These are phyloP conservation scores for Pyricularia pennisetigena DNA, from an alignment of 2,329 filamentous ascomycete species.

Conservation along the genomic window DNA sequence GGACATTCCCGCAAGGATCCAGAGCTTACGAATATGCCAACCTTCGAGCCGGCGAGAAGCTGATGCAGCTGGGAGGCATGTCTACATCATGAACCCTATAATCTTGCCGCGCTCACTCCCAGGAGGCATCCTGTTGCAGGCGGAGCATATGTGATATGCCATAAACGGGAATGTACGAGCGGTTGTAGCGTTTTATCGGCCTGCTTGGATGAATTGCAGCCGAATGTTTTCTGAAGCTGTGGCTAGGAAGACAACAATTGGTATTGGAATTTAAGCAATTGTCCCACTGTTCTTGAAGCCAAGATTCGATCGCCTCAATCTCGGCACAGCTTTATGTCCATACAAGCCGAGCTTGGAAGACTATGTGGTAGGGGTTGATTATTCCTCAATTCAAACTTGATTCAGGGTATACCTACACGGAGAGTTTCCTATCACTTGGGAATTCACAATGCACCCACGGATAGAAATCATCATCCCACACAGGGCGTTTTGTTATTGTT, in stretches of 20 bases:
- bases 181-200: background rate
- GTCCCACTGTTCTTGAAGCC: background rate
- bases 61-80: slow-evolving; percentile 25
- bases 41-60: slow-evolving; percentile 46
- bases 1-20: slow-evolving; percentile 71
- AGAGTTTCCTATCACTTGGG: background rate
- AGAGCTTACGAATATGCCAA: slow-evolving; percentile 59
- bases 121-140: background rate
- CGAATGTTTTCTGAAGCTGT: background rate
- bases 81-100: background rate
- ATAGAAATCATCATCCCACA: background rate
- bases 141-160: background rate
- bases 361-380: background rate
- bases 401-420: background rate
- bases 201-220: background rate
- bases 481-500: background rate
- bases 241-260: background rate
- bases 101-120: background rate
- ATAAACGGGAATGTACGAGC: background rate
- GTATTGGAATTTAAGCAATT: background rate
- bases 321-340: background rate
- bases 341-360: background rate
- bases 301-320: background rate
- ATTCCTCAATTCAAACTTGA: background rate
- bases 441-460: background rate